Base-by-base conservation (phyloP, 495 filamentous ascomycete species). In the Tuber brumale region DNA sequence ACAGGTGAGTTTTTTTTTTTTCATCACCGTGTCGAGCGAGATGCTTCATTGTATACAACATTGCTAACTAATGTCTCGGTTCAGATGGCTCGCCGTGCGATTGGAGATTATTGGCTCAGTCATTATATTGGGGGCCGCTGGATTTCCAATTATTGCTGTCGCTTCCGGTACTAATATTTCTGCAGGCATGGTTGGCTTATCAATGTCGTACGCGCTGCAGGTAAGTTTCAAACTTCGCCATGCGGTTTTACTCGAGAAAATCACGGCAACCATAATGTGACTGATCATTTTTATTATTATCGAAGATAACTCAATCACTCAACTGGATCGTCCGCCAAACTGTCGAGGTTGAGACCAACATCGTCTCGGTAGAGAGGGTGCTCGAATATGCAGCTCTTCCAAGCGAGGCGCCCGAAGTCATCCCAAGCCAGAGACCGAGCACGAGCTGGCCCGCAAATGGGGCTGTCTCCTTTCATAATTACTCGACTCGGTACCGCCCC, bases 301-400 rank as follows among this genome's bases (percentile, higher is more conserved):
- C 57, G 10, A 35, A 97, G 85, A 98, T 98, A 82, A 99, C 96
- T 31, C 92, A 93, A 82, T 96, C 94, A n/a, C 87, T 99, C 77
- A 99, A 99, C 86, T 99, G 95, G 95, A 97, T 99, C 81, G 96
- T 99, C 70, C 92, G 96, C 73, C 96, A 99, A 86, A 97, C 95
- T 6, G 96, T 99, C 23, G 96, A 99, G 85, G 96, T 98, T 44
- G 96, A 99, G 87, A 98, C 95, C 51, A 99, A 99, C 85, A 98
- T 98, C 77, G 95, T 99, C 75, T 97, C 96, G 18, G 96, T 99
- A 73, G 96, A 99, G 88, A 91, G 96, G 76, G 93, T 98, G 66
- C 90, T 98, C 75, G 96, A 99, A 85, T 99, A 99, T 81, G 93
- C 95, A 74, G 89, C 89, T 77, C 89, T 98, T 77, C 95, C 95